Conservation (phyloP, 768 basidiomycete species). For the Suillus brevipes region DNA sequence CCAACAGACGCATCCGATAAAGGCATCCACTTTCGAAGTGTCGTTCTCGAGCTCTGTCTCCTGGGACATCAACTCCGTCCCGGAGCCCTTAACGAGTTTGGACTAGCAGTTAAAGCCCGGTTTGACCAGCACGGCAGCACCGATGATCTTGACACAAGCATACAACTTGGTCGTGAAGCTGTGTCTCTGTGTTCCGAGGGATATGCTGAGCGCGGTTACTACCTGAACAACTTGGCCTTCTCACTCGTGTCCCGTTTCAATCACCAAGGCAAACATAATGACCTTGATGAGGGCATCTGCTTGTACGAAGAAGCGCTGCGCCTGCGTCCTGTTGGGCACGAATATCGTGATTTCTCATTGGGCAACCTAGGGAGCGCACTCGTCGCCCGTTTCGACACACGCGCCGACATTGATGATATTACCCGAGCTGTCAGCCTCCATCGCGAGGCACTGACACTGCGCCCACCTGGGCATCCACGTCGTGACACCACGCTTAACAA, state of each 20-base stretch:
- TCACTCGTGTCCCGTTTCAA: neutral
- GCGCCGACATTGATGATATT: neutral
- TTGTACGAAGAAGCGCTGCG: neutral
- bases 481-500: neutral
- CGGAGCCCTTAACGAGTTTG: neutral
- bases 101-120: accelerated
- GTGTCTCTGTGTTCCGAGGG: neutral
- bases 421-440: neutral
- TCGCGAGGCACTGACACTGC: neutral
- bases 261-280: neutral
- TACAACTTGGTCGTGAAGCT: neutral
- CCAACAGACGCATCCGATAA: no score
- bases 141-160: neutral
- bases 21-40: no score
- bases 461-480: neutral
- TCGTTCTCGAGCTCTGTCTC: no score
- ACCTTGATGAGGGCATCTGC: neutral
- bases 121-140: neutral
- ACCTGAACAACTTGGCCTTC: neutral
- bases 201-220: neutral
- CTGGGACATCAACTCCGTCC: no score
- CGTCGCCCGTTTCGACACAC: neutral
- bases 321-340: neutral
- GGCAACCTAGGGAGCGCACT: neutral
- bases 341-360: neutral